phyloP scores from a whole-genome alignment of 345 rosid species.

The Carallia brachiata region DNA sequence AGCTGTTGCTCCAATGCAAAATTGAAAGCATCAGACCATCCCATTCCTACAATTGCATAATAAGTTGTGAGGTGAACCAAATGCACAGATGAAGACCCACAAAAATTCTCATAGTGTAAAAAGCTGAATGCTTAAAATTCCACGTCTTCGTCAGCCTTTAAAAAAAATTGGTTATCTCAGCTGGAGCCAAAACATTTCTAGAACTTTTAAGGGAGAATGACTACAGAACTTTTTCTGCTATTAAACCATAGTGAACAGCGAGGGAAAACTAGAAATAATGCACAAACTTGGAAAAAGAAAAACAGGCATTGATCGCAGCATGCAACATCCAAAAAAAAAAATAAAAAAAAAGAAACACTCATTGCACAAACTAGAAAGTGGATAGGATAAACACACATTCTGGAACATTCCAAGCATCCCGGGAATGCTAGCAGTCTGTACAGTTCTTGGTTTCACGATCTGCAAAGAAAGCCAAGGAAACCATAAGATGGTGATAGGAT shows the following conservation, averaged over 20 bases:
- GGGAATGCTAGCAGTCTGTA: slow-evolving; percentile 92
- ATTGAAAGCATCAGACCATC: slow-evolving; percentile 89
- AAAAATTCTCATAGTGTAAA: too few relatives aligned
- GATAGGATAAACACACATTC: slow-evolving; percentile 42
- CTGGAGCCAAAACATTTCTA: too few relatives aligned
- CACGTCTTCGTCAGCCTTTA: too few relatives aligned
- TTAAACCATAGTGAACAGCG: too few relatives aligned
- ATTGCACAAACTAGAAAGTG: background rate
- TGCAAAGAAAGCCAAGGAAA: slow-evolving; percentile 22
- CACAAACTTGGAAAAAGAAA: background rate
- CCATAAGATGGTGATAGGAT: background rate
- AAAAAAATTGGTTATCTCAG: too few relatives aligned
- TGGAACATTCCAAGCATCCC: slow-evolving; percentile 97
- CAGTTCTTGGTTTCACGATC: slow-evolving; percentile 86
- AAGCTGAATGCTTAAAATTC: too few relatives aligned
- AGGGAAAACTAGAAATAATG: too few relatives aligned
- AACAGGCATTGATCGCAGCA: background rate
- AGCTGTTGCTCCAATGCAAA: slow-evolving; percentile 96
- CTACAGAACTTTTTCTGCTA: too few relatives aligned
- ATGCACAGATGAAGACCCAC: background rate
- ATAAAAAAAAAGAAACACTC: background rate
- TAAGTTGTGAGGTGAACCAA: slow-evolving; percentile 13
- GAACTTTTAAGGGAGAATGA: too few relatives aligned
- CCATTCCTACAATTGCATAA: slow-evolving; percentile 67
- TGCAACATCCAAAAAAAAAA: background rate